These are phyloP conservation scores for Blastobotrys chiropterorum DNA, from an alignment of 805 yeast species.

Conservation along the genomic window DNA sequence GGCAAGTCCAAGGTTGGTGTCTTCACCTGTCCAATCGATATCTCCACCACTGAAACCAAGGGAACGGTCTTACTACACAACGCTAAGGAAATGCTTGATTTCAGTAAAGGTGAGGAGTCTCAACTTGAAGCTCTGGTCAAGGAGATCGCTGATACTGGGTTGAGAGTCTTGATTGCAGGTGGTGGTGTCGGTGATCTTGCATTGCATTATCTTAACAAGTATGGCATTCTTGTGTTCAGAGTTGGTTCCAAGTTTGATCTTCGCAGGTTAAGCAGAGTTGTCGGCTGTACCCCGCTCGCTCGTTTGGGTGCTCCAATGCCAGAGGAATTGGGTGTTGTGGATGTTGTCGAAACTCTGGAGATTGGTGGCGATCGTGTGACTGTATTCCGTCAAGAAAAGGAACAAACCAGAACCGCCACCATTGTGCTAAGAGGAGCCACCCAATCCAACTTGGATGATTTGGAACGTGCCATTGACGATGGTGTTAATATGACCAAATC, in stretches of 20 bases:
- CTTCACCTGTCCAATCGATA: constrained; percentile 89
- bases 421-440: constrained; percentile 96
- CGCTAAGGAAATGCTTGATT: constrained; percentile 94
- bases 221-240: constrained; percentile 74
- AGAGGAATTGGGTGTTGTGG: constrained; percentile 86
- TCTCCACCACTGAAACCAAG: constrained; percentile 94
- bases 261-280: constrained; percentile 89
- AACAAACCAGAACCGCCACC: constrained; percentile 68
- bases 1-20: constrained; percentile 79
- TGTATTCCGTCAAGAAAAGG: constrained; percentile 68
- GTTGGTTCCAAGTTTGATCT: constrained; percentile 93
- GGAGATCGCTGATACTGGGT: constrained; percentile 78
- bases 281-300: constrained; percentile 95
- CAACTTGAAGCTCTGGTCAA: constrained; percentile 82
- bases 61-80: constrained; percentile 95
- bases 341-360: constrained; percentile 82
- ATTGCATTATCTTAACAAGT: constrained; percentile 83
- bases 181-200: constrained; percentile 90
- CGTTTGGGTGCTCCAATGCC: constrained; percentile 92
- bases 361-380: constrained; percentile 98
- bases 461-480: constrained; percentile 96
- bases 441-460: constrained; percentile 84
- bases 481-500: constrained; percentile 92
- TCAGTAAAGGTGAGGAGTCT: constrained; percentile 92
- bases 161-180: constrained; percentile 89